phyloP scores from a whole-genome alignment of 176 grass and related monocot species.

The Pharus latifolius region DNA sequence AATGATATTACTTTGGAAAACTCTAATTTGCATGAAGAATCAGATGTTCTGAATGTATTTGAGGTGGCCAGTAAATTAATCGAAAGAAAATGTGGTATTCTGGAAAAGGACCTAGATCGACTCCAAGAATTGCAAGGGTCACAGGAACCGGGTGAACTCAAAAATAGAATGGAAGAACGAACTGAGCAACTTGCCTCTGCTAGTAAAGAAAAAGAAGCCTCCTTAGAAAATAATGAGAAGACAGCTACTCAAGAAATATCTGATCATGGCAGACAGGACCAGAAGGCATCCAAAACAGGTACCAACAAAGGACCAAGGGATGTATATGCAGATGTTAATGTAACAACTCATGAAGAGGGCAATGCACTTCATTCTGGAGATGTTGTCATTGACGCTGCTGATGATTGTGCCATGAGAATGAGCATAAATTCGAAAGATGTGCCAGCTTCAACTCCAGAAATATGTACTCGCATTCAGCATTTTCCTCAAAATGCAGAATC shows the following conservation, averaged over 20 bases:
- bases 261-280: background rate
- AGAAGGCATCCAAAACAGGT: constrained; percentile 1
- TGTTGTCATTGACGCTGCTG: constrained; percentile 11
- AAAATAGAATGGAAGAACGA: constrained; percentile 6
- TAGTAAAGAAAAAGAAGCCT: constrained; percentile 12
- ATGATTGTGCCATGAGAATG: background rate
- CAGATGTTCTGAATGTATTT: constrained; percentile 20
- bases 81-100: constrained; percentile 1
- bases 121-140: constrained; percentile 14
- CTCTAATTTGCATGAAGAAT: constrained; percentile 10
- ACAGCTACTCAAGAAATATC: constrained; percentile 2
- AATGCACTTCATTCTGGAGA: constrained; percentile 8
- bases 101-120: constrained; percentile 11
- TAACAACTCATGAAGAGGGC: background rate
- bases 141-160: background rate
- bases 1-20: constrained; percentile 13
- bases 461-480: background rate
- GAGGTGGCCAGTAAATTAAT: constrained; percentile 28
- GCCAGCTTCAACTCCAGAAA: constrained; percentile 5
- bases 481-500: constrained; percentile 4
- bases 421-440: background rate
- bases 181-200: background rate
- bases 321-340: constrained; percentile 6
- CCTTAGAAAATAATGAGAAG: constrained; percentile 18
- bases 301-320: background rate